Base-by-base conservation (phyloP, 768 basidiomycete species). In the Tylopilus vinaceipallidus region DNA sequence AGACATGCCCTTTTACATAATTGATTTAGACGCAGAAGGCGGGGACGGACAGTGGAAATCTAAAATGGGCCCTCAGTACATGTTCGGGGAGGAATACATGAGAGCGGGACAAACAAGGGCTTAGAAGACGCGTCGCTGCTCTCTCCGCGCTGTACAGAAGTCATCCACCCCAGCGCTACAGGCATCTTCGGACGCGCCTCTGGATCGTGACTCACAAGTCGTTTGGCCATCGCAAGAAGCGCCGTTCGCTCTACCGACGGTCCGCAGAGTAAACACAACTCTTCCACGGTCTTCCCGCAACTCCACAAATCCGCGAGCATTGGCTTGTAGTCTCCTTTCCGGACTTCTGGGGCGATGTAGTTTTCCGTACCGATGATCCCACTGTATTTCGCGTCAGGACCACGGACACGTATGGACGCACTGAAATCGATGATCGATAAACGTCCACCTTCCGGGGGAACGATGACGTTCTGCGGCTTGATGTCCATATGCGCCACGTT, bases 401-500 rank as follows among this genome's bases (percentile, higher is more conserved):
- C 12, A 5, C n/a, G 24, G 8, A 51, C 45, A 14, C 2, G 24
- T 16, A 27, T 22, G 9, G 47, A 41, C 1, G 33, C 11, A 11
- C 40, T 48, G 8, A 41, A 48, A 3, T 42, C 39, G 30, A 48
- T 48, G 13, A 48, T 34, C 6, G 47, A 33, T 0, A 48, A 24
- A 32, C 32, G 39, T 6, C 47, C 47, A 1, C 39, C 40, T n/a
- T 27, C 39, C 3, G 32, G 23, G 10, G 38, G 44, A 2, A 47
- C 34, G 38, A 50, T 20, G 4, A 47, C 13, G 8, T 50, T 50
- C 2, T 14, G 19, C 0, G 38, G 45, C 2, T 62, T 61, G 14
- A 61, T 24, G 17, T 62, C 60, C 34, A 54, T 42, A 40, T 61
- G 54, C 0, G 49, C 60, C 2, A 61, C 36, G 1, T 30, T 17